Percentiles rank a stretch among this genome's conserved stretches.
phyloP scores from a whole-genome alignment of 805 yeast species.

The Saturnispora ahearnii region DNA sequence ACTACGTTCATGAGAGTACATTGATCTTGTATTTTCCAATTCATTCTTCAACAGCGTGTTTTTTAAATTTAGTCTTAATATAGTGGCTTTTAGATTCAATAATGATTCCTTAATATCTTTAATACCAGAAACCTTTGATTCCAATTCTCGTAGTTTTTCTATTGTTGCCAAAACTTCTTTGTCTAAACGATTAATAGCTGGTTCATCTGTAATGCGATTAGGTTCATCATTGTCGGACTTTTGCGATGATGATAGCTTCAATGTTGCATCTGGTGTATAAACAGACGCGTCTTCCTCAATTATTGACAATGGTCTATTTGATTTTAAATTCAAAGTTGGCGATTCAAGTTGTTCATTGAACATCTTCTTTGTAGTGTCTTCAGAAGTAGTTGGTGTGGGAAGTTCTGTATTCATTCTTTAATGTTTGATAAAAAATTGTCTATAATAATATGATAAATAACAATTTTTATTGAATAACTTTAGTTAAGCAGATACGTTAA shows the following conservation, averaged over 20 bases:
- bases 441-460: background rate
- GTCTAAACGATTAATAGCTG: background rate
- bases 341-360: constrained; percentile 1
- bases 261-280: constrained; percentile 6
- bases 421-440: background rate
- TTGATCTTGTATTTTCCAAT: constrained; percentile 21
- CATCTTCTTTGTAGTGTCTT: background rate
- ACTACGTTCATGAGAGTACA: constrained; percentile 24
- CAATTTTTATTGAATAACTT: background rate
- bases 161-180: background rate
- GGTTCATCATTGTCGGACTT: background rate
- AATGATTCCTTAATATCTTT: background rate
- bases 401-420: constrained; percentile 1
- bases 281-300: constrained; percentile 1
- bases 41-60: constrained; percentile 27
- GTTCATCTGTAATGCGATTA: background rate
- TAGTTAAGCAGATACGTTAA: too few species aligned
- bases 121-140: background rate
- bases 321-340: constrained; percentile 5
- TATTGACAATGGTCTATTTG: background rate
- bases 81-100: constrained; percentile 13
- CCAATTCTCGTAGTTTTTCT: background rate
- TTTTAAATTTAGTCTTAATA: constrained; percentile 25
- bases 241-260: constrained; percentile 1
- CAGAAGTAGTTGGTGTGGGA: constrained; percentile 3